Evolutionary conservation across 2,329 filamentous ascomycete genomes (phyloP), one percentile per base, ranked within the genome.

Genomic region (Xylariaceae sp.): DNA sequence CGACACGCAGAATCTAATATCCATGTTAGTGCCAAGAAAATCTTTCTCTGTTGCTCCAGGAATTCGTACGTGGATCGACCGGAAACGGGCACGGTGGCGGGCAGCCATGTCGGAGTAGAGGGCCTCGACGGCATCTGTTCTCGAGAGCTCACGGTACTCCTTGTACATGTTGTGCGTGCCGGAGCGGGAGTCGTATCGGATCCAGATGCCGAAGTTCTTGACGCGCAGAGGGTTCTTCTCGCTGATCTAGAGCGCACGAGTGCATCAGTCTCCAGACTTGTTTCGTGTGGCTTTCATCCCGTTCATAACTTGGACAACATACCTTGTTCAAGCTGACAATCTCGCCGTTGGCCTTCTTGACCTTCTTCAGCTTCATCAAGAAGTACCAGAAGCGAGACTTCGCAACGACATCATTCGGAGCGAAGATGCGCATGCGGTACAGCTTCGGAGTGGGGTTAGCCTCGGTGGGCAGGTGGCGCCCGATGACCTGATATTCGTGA

Each of bases 81-180:
- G 86, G 85, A 99, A 99, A 72, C 94, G 89, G 73, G 94, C 87
- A 75, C 89, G 91, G 86, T 99, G 94, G 76, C 94, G 90, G 77
- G 95, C 92, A 69, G 94, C 91, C 94, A 99, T 97, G 83, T 99
- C 94, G 80, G 94, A 89, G 88, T 99, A 99, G 74, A 99, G 86
- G 68, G 92, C 80, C 80, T 97, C 89, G 72, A 97, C 92, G 66
- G 94, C 94, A 68, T 94, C 92, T 72, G 87, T 89, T 78, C 94
- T 85, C 75, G 89, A 92, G 85, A 97, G 89, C 85, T 97, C 94
- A 76, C 94, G 89, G 88, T 96, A 97, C 87, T 99, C 94, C 87
- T 97, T 97, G 90, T 99, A 99, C 94, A 99, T 99, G 88, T 99
- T 99, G 91, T 99, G 94, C 71, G 94, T 99, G 71, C 94, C 94